Base-by-base conservation (phyloP, 2,329 filamentous ascomycete species). In the Colletotrichum scovillei region DNA sequence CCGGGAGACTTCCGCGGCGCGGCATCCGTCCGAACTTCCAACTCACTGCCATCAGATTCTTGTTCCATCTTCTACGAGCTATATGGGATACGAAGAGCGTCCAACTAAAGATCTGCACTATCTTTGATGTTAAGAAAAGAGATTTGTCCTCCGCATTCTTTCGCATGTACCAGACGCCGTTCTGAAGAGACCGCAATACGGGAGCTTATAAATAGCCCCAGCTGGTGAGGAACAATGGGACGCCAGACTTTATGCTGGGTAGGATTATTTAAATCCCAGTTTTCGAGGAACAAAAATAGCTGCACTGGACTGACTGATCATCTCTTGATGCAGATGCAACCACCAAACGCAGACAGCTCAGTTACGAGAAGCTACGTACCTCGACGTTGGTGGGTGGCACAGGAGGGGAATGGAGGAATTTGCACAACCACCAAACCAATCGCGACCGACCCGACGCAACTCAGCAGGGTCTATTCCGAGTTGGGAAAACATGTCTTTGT, bases 1-100 rank as follows among this genome's bases (percentile, higher is more conserved):
- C 69, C 69, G 38, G 64, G 57, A 28, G 38, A 68, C 69, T 68
- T 55, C 65, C 65, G 52, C 66, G 58, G 38, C 69, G 69, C 38
- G 63, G 68, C 63, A 55, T 49, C 49, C 22, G 22, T 52, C 14
- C 24, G 42, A 49, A 42, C 46, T 30, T 56, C 52, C n/a, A 42
- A 28, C 14, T 66, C 53, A 38, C 53, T 58, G 9, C 32, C 16
- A 38, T 60, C 32, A 14, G 11, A 24, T 1, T 16, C 22, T 12
- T 57, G 67, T 35, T 38, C n/a, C 22, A 28, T 28, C 32, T n/a
- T 28, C 8, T n/a, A 22, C 49, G 35, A 28, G n/a, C 46, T 26
- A 35, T n/a, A 24, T 28, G 52, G 53, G 16, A 65, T 35, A 65
- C 53, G n/a, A 62, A 32, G n/a, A 26, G 38, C 16, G 49, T 26